Percentiles rank a stretch among this genome's conserved stretches.
phyloP scores from a whole-genome alignment of 352 stramenopile species.

The Globisporangium megalacanthum region DNA sequence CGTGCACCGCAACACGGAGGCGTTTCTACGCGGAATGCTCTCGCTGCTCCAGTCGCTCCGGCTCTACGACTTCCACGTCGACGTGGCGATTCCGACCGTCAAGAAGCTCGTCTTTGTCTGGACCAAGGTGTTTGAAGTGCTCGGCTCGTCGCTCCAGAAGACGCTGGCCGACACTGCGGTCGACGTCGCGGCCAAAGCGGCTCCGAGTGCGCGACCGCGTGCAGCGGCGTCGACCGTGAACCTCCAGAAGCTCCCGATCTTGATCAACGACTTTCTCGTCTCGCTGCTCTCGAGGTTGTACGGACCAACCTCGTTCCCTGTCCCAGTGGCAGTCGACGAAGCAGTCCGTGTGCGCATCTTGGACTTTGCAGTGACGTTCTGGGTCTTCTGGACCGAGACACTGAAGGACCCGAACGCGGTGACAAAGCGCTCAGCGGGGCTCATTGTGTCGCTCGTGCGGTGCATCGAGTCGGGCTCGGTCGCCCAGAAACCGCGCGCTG shows the following conservation, averaged over 20 bases:
- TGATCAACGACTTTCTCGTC: slow-evolving; percentile 75
- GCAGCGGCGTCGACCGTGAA: slow-evolving; percentile 20
- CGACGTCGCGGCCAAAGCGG: slow-evolving; percentile 16
- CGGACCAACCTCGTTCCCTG: slow-evolving; percentile 11
- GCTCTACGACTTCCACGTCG: slow-evolving; percentile 51
- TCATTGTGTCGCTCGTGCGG: slow-evolving; percentile 47
- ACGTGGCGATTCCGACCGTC: slow-evolving; percentile 48
- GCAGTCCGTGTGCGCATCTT: slow-evolving; percentile 52
- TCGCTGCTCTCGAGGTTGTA: slow-evolving; percentile 47
- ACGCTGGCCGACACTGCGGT: slow-evolving; percentile 12
- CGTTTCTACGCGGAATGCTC: slow-evolving; percentile 64
- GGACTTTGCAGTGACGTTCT: slow-evolving; percentile 70
- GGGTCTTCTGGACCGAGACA: slow-evolving; percentile 59
- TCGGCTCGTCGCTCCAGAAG: slow-evolving; percentile 29
- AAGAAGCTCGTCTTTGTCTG: slow-evolving; percentile 76
- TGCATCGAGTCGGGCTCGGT: slow-evolving; percentile 41
- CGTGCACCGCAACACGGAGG: slow-evolving; percentile 66
- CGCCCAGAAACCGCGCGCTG: slow-evolving; percentile 58
- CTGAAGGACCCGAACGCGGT: slow-evolving; percentile 40
- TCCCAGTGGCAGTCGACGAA: slow-evolving; percentile 32
- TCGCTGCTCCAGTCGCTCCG: slow-evolving; percentile 64
- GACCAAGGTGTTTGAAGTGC: slow-evolving; percentile 65
- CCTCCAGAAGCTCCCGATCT: slow-evolving; percentile 57
- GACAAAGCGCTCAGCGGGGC: slow-evolving; percentile 45
- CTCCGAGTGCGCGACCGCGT: slow-evolving; percentile 1